A percentile compares a stretch with the other conserved stretches of the same genome.
These are phyloP conservation scores for Medicago lupulina DNA, from an alignment of 306 rosid species.

Conservation along the genomic window DNA sequence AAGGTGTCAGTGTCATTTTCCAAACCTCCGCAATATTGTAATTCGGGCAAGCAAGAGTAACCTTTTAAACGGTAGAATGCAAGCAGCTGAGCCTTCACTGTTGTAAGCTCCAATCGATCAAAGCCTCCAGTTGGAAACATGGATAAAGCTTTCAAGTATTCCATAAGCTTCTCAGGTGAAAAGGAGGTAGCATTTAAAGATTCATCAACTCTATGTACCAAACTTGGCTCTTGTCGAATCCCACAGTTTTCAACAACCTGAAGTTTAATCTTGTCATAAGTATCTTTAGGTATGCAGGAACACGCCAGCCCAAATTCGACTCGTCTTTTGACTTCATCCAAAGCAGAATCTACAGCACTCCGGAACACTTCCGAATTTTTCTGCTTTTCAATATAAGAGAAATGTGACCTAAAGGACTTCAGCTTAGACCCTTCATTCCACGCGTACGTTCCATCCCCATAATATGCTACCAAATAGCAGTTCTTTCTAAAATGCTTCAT, in stretches of 20 bases:
- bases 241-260: slow-evolving; percentile 84
- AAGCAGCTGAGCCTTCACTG: slow-evolving; percentile 83
- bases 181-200: slow-evolving; percentile 62
- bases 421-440: slow-evolving; percentile 88
- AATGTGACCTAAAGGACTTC: slow-evolving; percentile 72
- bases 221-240: slow-evolving; percentile 60
- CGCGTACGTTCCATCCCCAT: slow-evolving; percentile 92
- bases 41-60: slow-evolving; percentile 70
- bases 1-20: slow-evolving; percentile 53
- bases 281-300: slow-evolving; percentile 71
- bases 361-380: slow-evolving; percentile 75
- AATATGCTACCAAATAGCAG: slow-evolving; percentile 84
- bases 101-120: slow-evolving; percentile 64
- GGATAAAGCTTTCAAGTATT: slow-evolving; percentile 66
- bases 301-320: slow-evolving; percentile 80
- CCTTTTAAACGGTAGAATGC: slow-evolving; percentile 80
- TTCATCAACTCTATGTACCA: slow-evolving; percentile 58
- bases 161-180: slow-evolving; percentile 63
- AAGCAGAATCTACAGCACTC: slow-evolving; percentile 74
- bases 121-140: slow-evolving; percentile 62
- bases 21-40: slow-evolving; percentile 71
- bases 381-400: slow-evolving; percentile 68
- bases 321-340: slow-evolving; percentile 80
- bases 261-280: slow-evolving; percentile 54
- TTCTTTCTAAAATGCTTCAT: slow-evolving; percentile 82